A percentile compares a stretch with the other conserved stretches of the same genome.
Evolutionary conservation across 257 asterid genomes (phyloP).

Genomic region (Paulownia fortunei): DNA sequence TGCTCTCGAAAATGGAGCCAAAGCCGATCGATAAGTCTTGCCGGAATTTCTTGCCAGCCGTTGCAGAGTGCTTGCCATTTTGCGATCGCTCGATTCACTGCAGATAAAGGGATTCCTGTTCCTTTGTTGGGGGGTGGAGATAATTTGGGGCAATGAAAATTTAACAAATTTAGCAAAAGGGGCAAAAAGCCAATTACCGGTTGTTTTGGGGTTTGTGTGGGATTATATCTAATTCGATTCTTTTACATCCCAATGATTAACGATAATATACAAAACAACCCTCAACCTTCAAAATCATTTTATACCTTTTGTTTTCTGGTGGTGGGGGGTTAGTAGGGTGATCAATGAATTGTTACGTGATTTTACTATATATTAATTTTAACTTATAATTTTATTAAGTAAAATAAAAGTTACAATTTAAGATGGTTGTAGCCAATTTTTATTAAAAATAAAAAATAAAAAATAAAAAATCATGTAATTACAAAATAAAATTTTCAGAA

Average conservation of each 20-base stretch:
- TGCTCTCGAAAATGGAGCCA: conserved; percentile 51
- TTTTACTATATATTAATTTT: too few species aligned
- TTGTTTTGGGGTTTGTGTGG: conserved; percentile 8
- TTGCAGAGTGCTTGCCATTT: conserved; percentile 76
- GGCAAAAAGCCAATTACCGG: not conserved
- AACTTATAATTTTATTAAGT: too few species aligned
- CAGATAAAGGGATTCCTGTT: conserved; percentile 12
- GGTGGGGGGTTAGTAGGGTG: too few species aligned
- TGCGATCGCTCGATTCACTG: conserved; percentile 29
- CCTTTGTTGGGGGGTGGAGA: not conserved
- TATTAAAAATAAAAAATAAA: too few species aligned
- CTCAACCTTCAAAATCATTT: too few species aligned
- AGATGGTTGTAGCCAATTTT: too few species aligned
- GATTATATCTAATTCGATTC: not conserved
- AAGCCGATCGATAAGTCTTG: conserved; percentile 45
- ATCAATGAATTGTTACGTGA: too few species aligned
- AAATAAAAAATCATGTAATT: too few species aligned
- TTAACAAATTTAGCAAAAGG: not conserved
- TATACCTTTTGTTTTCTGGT: too few species aligned
- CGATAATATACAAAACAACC: too few species aligned
- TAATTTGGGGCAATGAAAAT: conserved; percentile 26
- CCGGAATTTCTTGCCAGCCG: conserved; percentile 55
- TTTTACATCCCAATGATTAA: not conserved
- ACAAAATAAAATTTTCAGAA: too few species aligned
- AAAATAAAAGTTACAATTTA: too few species aligned